These are phyloP conservation scores for Populus hybrid DNA, from an alignment of 441 rosid species.

Conservation along the genomic window DNA sequence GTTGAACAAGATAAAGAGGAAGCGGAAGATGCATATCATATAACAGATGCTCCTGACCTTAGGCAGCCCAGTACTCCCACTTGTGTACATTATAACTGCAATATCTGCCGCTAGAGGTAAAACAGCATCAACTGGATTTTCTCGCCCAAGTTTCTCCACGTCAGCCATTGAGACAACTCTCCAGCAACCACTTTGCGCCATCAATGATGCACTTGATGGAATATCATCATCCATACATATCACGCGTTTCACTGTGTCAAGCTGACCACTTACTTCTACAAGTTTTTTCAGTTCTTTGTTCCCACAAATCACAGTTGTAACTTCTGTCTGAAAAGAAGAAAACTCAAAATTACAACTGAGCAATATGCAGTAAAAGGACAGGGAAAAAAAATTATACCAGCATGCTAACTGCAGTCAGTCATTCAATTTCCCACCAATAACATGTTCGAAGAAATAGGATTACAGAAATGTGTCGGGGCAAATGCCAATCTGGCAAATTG, in stretches of 20 bases:
- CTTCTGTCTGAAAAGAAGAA: slow-evolving; percentile 69
- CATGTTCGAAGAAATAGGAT: not conserved
- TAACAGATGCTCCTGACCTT: slow-evolving; percentile 53
- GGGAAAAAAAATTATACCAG: not conserved
- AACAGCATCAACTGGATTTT: slow-evolving; percentile 59
- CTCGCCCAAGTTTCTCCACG: slow-evolving; percentile 69
- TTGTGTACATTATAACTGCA: slow-evolving; percentile 98
- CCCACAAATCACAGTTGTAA: slow-evolving; percentile 91
- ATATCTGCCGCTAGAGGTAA: slow-evolving; percentile 73
- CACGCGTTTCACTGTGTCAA: slow-evolving; percentile 75
- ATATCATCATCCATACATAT: slow-evolving; percentile 83
- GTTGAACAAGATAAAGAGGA: not conserved
- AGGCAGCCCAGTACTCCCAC: slow-evolving; percentile 98
- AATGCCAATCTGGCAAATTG: not conserved
- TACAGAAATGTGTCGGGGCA: not conserved
- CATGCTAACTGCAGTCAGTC: not conserved
- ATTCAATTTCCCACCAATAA: not conserved
- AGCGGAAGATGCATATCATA: not conserved
- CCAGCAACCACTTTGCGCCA: slow-evolving; percentile 58
- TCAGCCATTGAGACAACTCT: slow-evolving; percentile 50
- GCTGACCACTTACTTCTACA: slow-evolving; percentile 74
- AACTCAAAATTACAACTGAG: slow-evolving; percentile 1
- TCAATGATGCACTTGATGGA: slow-evolving; percentile 46
- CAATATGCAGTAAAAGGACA: not conserved
- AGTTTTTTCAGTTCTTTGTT: slow-evolving; percentile 83